phyloP scores from a whole-genome alignment of 148 eudicot genomes.

The Rhododendron griersonianum region DNA sequence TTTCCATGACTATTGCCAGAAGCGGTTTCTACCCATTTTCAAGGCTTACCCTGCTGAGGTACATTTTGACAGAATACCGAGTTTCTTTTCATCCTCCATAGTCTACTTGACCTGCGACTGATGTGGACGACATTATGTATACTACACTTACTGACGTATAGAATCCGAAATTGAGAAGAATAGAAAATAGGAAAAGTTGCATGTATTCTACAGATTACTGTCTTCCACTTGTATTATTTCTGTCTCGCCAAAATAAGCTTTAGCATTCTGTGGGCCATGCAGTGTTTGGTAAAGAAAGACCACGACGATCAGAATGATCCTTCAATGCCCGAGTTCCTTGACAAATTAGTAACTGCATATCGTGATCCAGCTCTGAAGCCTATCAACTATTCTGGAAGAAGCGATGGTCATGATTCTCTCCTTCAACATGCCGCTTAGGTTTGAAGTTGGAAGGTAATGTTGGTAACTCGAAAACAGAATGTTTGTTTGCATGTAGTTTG shows the following conservation, averaged over 20 bases:
- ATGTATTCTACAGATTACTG: not conserved
- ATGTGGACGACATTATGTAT: not conserved
- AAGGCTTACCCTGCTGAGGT: conserved; percentile 82
- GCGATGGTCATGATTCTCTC: conserved; percentile 39
- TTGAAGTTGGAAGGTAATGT: conserved; percentile 12
- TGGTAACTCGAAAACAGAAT: not conserved
- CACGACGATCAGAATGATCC: conserved; percentile 53
- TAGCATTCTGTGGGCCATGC: conserved; percentile 21
- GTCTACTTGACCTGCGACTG: not conserved
- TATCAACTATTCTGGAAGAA: conserved; percentile 23
- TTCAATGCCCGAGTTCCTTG: conserved; percentile 51
- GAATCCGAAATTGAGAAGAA: not conserved
- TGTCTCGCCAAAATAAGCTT: not conserved
- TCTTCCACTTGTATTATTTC: not conserved
- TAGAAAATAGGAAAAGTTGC: not conserved
- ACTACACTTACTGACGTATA: not conserved
- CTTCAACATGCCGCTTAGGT: conserved; percentile 39
- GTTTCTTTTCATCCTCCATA: not conserved
- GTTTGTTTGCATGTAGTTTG: not conserved
- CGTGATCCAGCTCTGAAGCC: conserved; percentile 72
- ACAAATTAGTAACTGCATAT: conserved; percentile 60
- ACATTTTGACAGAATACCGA: conserved; percentile 7
- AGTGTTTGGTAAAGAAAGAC: conserved; percentile 83
- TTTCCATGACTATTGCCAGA: conserved; percentile 76
- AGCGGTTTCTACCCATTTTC: conserved; percentile 72